Percentiles rank a stretch among this genome's conserved stretches.
phyloP scores from a whole-genome alignment of 805 yeast species.

The Tetrapisispora nanseiensis region DNA sequence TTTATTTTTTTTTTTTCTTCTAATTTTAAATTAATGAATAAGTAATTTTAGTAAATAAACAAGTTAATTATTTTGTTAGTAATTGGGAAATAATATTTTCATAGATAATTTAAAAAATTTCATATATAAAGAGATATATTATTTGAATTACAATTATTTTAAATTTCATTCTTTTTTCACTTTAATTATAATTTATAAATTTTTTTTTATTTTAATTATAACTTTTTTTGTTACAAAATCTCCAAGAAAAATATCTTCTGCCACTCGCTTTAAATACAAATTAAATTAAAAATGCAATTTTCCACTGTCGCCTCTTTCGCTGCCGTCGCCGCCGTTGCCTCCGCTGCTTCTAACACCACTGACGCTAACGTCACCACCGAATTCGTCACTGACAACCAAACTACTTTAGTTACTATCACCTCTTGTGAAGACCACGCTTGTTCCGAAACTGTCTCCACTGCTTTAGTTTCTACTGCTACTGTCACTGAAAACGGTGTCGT shows the following conservation, averaged over 20 bases:
- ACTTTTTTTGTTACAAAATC: conserved; percentile 1
- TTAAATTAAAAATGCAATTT: conserved; percentile 29
- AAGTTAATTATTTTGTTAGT: too few species aligned
- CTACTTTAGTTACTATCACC: conserved; percentile 32
- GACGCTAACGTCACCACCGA: conserved; percentile 16
- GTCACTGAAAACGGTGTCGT: conserved; percentile 28
- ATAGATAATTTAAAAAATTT: not conserved
- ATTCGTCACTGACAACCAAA: conserved; percentile 16
- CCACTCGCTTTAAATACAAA: conserved; percentile 20
- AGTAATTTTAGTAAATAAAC: too few species aligned
- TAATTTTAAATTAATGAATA: too few species aligned
- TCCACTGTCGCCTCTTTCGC: conserved; percentile 32
- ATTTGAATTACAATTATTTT: not conserved
- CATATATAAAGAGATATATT: conserved; percentile 1
- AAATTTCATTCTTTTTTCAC: not conserved
- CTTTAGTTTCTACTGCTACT: conserved; percentile 30
- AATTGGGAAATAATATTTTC: too few species aligned
- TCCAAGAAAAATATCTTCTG: conserved; percentile 21
- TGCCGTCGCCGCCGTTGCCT: conserved; percentile 27
- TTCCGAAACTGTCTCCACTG: conserved; percentile 27
- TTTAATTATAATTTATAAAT: not conserved
- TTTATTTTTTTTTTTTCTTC: too few species aligned
- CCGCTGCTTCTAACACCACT: conserved; percentile 15
- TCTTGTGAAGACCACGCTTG: conserved; percentile 29
- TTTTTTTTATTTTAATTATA: not conserved